A percentile compares a stretch with the other conserved stretches of the same genome.
These are phyloP conservation scores for Scortechinia acanthostroma DNA, from an alignment of 2,329 filamentous ascomycete genomes.

Conservation along the genomic window DNA sequence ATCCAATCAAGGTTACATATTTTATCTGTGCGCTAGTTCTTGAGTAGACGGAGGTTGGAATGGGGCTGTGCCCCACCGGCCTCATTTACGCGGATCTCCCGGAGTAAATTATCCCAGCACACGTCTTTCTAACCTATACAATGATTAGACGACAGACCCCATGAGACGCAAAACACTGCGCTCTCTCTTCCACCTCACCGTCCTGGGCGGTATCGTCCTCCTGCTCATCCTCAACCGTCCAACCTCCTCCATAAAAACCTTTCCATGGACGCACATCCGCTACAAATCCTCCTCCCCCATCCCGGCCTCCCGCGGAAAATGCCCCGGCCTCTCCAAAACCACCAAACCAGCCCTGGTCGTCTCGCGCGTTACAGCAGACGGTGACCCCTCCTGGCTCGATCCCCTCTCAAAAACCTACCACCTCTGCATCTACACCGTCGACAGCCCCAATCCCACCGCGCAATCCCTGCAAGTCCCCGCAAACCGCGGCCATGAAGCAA, in stretches of 20 bases:
- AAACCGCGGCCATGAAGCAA: constrained; percentile 36
- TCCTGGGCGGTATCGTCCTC: constrained; percentile 20
- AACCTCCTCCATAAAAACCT: constrained; percentile 17
- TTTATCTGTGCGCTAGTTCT: too few relatives aligned
- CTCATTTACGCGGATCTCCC: too few relatives aligned
- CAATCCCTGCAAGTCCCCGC: constrained; percentile 28
- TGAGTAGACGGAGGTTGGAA: too few relatives aligned
- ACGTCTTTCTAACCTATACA: too few relatives aligned
- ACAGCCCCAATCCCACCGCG: constrained; percentile 16
- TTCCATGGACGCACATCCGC: constrained; percentile 30
- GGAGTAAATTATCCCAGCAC: too few relatives aligned
- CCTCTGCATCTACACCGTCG: constrained; percentile 32
- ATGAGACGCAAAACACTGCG: too few relatives aligned
- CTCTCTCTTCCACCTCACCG: constrained; percentile 22
- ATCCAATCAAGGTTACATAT: too few relatives aligned
- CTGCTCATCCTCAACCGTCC: constrained; percentile 24
- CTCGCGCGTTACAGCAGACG: constrained; percentile 28
- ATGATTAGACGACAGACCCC: too few relatives aligned
- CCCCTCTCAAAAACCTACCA: constrained; percentile 27
- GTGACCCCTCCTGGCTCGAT: constrained; percentile 30
- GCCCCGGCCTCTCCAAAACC: constrained; percentile 24
- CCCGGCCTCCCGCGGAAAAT: constrained; percentile 26
- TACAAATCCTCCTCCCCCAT: constrained; percentile 27
- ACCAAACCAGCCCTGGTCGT: constrained; percentile 34
- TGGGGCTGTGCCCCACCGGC: too few relatives aligned